phyloP scores from a whole-genome alignment of 2,329 filamentous ascomycete species.

The Cephalotrichum gorgonifer region DNA sequence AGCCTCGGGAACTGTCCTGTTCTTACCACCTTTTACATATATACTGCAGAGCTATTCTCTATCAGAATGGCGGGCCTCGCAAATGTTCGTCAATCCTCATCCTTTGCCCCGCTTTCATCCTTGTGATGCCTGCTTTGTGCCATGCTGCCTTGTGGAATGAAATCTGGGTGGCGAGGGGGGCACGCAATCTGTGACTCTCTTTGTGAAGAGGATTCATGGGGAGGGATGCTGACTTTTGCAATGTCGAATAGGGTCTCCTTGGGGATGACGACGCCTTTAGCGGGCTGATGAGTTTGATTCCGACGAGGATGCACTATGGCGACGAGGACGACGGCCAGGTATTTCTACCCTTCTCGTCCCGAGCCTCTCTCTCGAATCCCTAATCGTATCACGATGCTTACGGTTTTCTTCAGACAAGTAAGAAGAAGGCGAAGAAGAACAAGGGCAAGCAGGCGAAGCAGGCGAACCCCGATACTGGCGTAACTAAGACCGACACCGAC shows the following conservation, averaged over 20 bases:
- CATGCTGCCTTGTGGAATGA: not conserved
- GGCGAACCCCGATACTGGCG: conserved; percentile 66
- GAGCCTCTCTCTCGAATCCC: not conserved
- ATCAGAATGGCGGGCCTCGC: conserved; percentile 11
- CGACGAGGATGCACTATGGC: conserved; percentile 83
- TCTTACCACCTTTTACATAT: not conserved
- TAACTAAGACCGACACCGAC: conserved; percentile 68
- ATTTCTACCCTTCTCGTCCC: not conserved
- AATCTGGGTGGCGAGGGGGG: no score
- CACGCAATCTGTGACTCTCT: no score
- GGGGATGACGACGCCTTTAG: conserved; percentile 65
- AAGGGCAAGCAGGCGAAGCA: conserved; percentile 72
- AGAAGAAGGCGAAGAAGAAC: conserved; percentile 83
- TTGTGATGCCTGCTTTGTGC: not conserved
- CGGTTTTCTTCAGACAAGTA: conserved; percentile 37
- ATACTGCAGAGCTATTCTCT: not conserved
- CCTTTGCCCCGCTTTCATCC: not conserved
- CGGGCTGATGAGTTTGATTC: conserved; percentile 76
- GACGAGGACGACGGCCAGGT: conserved; percentile 69
- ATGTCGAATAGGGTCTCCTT: conserved; percentile 37
- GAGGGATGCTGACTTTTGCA: conserved; percentile 2
- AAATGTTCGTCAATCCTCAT: not conserved
- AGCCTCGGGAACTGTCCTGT: not conserved
- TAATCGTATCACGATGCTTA: not conserved
- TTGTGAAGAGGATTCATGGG: no score